Conservation (phyloP, 257 asterid genomes). For the Gentiana straminea region DNA sequence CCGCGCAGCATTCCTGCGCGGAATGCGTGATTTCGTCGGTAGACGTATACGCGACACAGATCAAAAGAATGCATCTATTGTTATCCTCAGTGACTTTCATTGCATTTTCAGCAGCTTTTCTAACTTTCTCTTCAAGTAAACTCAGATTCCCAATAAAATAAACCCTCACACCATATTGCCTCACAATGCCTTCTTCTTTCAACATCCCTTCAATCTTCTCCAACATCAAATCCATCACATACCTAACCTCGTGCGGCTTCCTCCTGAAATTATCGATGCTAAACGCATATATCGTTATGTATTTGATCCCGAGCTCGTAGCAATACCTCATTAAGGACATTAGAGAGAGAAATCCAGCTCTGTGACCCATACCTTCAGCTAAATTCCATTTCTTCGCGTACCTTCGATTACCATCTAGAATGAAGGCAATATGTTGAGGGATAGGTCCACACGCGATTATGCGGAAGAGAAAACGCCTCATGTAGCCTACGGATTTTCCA, state of each 20-base stretch:
- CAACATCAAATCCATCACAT: constrained; percentile 62
- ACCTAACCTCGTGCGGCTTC: constrained; percentile 48
- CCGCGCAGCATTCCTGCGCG: constrained; percentile 31
- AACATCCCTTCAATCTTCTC: constrained; percentile 64
- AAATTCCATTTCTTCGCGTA: constrained; percentile 44
- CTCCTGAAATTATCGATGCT: constrained; percentile 81
- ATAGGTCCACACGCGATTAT: constrained; percentile 50
- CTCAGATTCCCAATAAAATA: constrained; percentile 52
- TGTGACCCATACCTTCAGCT: constrained; percentile 47
- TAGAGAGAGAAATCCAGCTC: constrained; percentile 61
- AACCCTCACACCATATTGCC: constrained; percentile 54
- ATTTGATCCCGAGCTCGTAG: constrained; percentile 49
- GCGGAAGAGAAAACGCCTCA: constrained; percentile 34
- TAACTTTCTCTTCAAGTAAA: constrained; percentile 35
- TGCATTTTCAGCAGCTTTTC: constrained; percentile 53
- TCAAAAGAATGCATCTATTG: constrained; percentile 21
- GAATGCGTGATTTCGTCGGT: constrained; percentile 61
- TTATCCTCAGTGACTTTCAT: constrained; percentile 56
- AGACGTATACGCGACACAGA: constrained; percentile 64
- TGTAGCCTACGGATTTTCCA: constrained; percentile 25
- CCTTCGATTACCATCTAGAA: constrained; percentile 71
- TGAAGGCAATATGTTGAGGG: constrained; percentile 64
- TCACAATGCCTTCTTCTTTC: constrained; percentile 39
- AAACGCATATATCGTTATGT: constrained; percentile 56
- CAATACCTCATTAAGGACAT: constrained; percentile 60